Conservation (phyloP, 345 rosid genomes). For the Brassica napus region Da-Ae NC_063437.1:16983001-16983500, state of each 20-base stretch:
- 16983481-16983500: conserved; percentile 61
- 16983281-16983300: conserved; percentile 60
- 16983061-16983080: conserved; percentile 45
- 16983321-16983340: conserved; percentile 59
- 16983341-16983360: conserved; percentile 14
- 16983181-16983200: conserved; percentile 49
- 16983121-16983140: conserved; percentile 37
- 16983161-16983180: conserved; percentile 41
- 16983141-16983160: conserved; percentile 44
- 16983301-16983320: conserved; percentile 49
- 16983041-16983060: conserved; percentile 45
- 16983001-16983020: conserved; percentile 52
- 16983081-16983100: conserved; percentile 46
- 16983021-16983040: conserved; percentile 40
- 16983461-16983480: conserved; percentile 62
- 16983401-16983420: conserved; percentile 42
- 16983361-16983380: conserved; percentile 33
- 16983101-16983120: conserved; percentile 31
- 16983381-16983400: conserved; percentile 42
- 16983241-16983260: conserved; percentile 44
- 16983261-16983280: conserved; percentile 47
- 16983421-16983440: conserved; percentile 17
- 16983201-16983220: conserved; percentile 33
- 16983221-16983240: conserved; percentile 47
- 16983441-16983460: conserved; percentile 50